These are phyloP conservation scores for Nakazawaea ambrosiae DNA, from an alignment of 805 yeast species.

Conservation along the genomic window DNA sequence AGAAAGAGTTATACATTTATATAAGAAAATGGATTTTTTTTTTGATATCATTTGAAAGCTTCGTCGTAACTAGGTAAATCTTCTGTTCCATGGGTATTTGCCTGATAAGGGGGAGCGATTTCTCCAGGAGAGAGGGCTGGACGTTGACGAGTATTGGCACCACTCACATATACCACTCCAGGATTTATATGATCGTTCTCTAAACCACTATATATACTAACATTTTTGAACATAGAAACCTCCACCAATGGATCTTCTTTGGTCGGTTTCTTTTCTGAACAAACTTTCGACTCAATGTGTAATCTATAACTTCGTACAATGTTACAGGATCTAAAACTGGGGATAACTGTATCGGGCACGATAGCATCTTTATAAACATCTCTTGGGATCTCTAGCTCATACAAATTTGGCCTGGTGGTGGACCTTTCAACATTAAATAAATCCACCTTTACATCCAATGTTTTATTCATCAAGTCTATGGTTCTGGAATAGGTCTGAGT, in stretches of 20 bases:
- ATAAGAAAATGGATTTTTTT: too few species aligned
- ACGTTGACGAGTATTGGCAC: too few species aligned
- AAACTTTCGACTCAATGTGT: conserved; percentile 25
- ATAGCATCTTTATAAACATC: conserved; percentile 31
- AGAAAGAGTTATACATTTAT: too few species aligned
- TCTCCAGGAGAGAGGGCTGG: too few species aligned
- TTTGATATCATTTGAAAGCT: background rate
- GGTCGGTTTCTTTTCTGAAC: conserved; percentile 11
- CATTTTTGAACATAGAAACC: conserved; percentile 13
- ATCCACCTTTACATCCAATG: conserved; percentile 30
- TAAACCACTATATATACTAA: conserved; percentile 18
- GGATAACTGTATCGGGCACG: conserved; percentile 42
- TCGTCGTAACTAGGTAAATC: background rate
- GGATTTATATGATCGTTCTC: too few species aligned
- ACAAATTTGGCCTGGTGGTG: conserved; percentile 16
- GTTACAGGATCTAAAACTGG: conserved; percentile 52
- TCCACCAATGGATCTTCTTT: conserved; percentile 8
- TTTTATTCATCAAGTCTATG: conserved; percentile 24
- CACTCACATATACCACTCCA: too few species aligned
- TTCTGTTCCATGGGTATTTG: too few species aligned
- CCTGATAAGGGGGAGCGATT: too few species aligned
- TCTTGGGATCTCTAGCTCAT: conserved; percentile 39
- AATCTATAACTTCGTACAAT: conserved; percentile 38
- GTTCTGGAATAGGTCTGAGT: conserved; percentile 10
- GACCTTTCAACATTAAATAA: conserved; percentile 26